Evolutionary conservation across 2,329 filamentous ascomycete species (phyloP).

Genomic region (Penicillium janthinellum): DNA sequence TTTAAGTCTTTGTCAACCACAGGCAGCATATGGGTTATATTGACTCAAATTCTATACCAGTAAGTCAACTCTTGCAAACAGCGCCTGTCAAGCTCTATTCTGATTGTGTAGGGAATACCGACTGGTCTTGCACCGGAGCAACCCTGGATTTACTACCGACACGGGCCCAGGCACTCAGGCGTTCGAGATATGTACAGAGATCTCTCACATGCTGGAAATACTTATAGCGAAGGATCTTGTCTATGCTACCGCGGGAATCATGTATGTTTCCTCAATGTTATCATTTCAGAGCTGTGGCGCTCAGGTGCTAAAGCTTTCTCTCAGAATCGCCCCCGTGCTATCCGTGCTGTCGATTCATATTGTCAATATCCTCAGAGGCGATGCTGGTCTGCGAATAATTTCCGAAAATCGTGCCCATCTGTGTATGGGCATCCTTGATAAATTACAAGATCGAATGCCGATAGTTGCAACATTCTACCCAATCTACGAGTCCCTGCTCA

Average conservation of each 20-base stretch:
- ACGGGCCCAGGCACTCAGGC: slow-evolving; percentile 13
- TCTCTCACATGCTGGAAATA: slow-evolving; percentile 25
- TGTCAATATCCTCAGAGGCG: slow-evolving; percentile 19
- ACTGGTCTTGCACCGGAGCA: no score
- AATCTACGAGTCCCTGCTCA: slow-evolving; percentile 16
- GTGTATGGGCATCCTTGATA: slow-evolving; percentile 27
- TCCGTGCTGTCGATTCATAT: slow-evolving; percentile 19
- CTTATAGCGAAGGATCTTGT: slow-evolving; percentile 21
- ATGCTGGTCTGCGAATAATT: slow-evolving; percentile 18
- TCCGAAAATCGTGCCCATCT: slow-evolving; percentile 29
- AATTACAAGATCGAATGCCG: slow-evolving; percentile 25
- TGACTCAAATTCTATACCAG: no score
- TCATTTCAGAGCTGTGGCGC: slow-evolving; percentile 1
- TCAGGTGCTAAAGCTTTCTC: slow-evolving; percentile 9
- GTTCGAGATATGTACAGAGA: slow-evolving; percentile 20
- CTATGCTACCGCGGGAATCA: not conserved
- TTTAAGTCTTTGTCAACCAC: no score
- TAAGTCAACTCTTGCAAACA: no score
- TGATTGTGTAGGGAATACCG: no score
- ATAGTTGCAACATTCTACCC: slow-evolving; percentile 17
- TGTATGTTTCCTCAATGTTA: no score
- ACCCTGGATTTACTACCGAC: no score
- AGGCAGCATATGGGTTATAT: no score
- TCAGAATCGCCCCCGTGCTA: slow-evolving; percentile 18
- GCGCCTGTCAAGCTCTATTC: no score